A percentile compares a stretch with the other conserved stretches of the same genome.
Evolutionary conservation across 306 rosid species (phyloP).

Genomic region (Trifolium subterraneum): DNA sequence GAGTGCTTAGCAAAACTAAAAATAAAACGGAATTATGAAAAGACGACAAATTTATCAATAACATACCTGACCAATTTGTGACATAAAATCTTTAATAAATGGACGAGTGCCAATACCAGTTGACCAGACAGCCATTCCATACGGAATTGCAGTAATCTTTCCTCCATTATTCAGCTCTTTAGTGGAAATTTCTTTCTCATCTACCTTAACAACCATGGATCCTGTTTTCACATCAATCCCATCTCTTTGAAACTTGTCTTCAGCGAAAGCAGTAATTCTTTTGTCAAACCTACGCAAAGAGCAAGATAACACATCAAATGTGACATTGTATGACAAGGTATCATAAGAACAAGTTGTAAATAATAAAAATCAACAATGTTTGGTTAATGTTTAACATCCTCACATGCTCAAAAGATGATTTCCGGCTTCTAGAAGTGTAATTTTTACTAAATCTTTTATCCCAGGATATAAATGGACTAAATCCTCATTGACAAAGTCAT

Average conservation of each 20-base stretch:
- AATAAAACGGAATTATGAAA: constrained; percentile 30
- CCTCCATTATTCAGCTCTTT: constrained; percentile 85
- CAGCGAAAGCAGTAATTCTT: constrained; percentile 93
- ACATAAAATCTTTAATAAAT: constrained; percentile 79
- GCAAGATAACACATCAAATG: constrained; percentile 26
- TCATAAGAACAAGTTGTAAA: constrained; percentile 30
- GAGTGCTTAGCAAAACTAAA: not conserved
- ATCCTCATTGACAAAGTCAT: constrained; percentile 90
- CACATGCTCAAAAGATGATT: constrained; percentile 90
- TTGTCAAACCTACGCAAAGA: constrained; percentile 83
- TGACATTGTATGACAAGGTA: not conserved
- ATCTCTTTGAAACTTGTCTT: constrained; percentile 78
- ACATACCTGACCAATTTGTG: constrained; percentile 86
- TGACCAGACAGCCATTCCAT: constrained; percentile 99
- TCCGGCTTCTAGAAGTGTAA: constrained; percentile 92
- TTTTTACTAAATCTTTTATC: constrained; percentile 71
- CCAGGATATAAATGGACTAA: constrained; percentile 77
- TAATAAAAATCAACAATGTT: not conserved
- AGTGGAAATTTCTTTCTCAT: constrained; percentile 79
- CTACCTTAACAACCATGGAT: constrained; percentile 90
- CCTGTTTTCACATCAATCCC: constrained; percentile 94
- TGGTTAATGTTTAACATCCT: constrained; percentile 39
- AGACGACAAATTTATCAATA: constrained; percentile 34
- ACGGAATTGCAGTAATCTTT: constrained; percentile 64
- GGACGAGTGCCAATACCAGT: constrained; percentile 98